Conservation (phyloP, 2,329 filamentous ascomycete species). For the Iodosphaeria phyllophila region DNA sequence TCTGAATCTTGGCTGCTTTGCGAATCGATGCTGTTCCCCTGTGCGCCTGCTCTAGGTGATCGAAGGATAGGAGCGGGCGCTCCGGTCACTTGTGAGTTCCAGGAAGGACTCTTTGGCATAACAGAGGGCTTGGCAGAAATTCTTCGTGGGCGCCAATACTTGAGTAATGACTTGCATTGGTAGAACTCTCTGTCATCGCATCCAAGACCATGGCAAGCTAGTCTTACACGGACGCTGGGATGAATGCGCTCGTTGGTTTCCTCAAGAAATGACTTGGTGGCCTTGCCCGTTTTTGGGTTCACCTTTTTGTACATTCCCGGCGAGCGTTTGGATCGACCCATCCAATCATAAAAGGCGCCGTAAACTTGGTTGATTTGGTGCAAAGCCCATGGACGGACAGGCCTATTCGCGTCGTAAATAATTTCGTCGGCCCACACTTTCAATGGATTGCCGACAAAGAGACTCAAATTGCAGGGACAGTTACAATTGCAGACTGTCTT, state of each 20-base stretch:
- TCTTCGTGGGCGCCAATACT: conserved; percentile 22
- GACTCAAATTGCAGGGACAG: too few species aligned
- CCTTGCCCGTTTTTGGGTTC: conserved; percentile 19
- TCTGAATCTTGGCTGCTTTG: too few species aligned
- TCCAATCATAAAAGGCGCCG: conserved; percentile 22
- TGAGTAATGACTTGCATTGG: conserved; percentile 23
- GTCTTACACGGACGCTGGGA: conserved; percentile 31
- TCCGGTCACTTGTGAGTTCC: conserved; percentile 3
- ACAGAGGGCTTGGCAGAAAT: conserved; percentile 14
- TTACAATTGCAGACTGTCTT: too few species aligned
- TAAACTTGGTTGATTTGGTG: conserved; percentile 22
- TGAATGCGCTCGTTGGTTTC: conserved; percentile 37
- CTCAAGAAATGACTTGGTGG: conserved; percentile 20
- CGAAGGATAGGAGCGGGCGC: neutral
- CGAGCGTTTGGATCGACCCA: conserved; percentile 22
- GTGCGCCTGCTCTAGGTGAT: neutral
- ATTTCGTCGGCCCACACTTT: too few species aligned
- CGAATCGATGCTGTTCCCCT: too few species aligned
- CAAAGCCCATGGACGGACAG: conserved; percentile 27
- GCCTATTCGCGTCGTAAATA: conserved; percentile 26
- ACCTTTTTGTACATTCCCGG: conserved; percentile 28
- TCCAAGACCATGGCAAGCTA: conserved; percentile 29
- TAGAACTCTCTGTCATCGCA: conserved; percentile 28
- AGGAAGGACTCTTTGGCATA: conserved; percentile 10
- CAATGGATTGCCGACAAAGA: too few species aligned